These are phyloP conservation scores for Penicillium sp. DNA, from an alignment of 2,329 filamentous ascomycete species.

Conservation along the genomic window DNA sequence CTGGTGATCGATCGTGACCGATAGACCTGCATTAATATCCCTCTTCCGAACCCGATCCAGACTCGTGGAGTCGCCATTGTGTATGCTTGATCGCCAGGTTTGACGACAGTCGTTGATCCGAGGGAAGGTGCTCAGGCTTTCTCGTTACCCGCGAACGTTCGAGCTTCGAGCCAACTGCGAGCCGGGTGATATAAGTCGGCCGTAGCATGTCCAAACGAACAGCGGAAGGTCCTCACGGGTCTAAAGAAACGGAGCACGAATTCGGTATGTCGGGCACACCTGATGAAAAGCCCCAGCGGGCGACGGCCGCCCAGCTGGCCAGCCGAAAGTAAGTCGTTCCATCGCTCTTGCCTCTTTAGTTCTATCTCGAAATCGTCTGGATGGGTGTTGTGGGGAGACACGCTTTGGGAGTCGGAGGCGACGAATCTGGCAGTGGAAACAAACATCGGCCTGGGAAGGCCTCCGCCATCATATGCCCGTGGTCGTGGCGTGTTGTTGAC, in stretches of 20 bases:
- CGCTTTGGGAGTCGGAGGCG: background rate
- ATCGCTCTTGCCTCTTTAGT: background rate
- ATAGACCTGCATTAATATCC: background rate
- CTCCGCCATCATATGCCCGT: background rate
- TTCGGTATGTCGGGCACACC: constrained; percentile 44
- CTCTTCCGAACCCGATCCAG: background rate
- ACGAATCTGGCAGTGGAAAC: background rate
- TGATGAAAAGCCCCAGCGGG: constrained; percentile 51
- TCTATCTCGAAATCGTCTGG: background rate
- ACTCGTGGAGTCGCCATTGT: background rate
- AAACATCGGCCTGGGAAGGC: no score
- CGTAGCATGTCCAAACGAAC: constrained; percentile 43
- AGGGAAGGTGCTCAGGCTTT: constrained; percentile 5
- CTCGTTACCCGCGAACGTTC: constrained; percentile 1
- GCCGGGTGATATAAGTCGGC: background rate
- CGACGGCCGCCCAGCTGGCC: constrained; percentile 58
- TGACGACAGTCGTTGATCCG: constrained; percentile 2
- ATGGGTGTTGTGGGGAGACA: background rate
- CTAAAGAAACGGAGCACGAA: constrained; percentile 33
- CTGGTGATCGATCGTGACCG: background rate
- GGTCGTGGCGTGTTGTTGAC: background rate
- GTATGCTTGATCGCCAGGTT: constrained; percentile 3
- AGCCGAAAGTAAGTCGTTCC: constrained; percentile 55
- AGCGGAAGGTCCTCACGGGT: constrained; percentile 38
- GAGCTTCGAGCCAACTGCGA: constrained; percentile 3